Percentiles rank a stretch among this genome's conserved stretches.
Conservation (phyloP, 148 eudicot genomes). For the Rhododendron henanense region DNA sequence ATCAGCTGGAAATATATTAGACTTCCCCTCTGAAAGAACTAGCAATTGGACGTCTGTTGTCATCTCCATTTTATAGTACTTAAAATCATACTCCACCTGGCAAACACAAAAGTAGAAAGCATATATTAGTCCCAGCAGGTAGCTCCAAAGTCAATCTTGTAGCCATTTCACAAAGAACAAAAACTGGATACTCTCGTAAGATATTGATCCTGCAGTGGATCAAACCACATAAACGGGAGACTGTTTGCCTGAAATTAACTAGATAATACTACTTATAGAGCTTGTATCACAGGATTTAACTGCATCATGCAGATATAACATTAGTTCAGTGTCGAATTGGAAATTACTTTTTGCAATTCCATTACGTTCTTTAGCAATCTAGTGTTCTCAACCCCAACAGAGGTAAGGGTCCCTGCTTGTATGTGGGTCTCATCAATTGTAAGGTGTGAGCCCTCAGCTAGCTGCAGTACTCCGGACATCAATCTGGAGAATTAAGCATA, state of each 20-base stretch:
- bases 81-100: constrained; percentile 90
- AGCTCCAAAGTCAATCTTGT: background rate
- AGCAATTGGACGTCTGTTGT: constrained; percentile 77
- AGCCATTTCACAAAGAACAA: background rate
- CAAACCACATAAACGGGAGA: background rate
- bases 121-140: constrained; percentile 9
- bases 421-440: constrained; percentile 76
- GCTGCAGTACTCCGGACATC: constrained; percentile 71
- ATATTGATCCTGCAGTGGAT: background rate
- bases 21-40: constrained; percentile 84
- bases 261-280: too few relatives aligned
- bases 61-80: constrained; percentile 91
- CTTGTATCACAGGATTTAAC: too few relatives aligned
- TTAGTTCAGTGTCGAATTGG: background rate
- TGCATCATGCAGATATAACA: too few relatives aligned
- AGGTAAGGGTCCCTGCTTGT: constrained; percentile 69
- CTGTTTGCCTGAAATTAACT: background rate
- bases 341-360: constrained; percentile 69
- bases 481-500: constrained; percentile 47
- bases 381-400: constrained; percentile 67
- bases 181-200: background rate
- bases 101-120: constrained; percentile 6
- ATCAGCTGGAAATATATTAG: constrained; percentile 89
- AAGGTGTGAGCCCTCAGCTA: constrained; percentile 89
- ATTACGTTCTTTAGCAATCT: constrained; percentile 56